phyloP scores from a whole-genome alignment of 768 basidiomycete genomes.

The Clitopilus passeckerianus region DNA sequence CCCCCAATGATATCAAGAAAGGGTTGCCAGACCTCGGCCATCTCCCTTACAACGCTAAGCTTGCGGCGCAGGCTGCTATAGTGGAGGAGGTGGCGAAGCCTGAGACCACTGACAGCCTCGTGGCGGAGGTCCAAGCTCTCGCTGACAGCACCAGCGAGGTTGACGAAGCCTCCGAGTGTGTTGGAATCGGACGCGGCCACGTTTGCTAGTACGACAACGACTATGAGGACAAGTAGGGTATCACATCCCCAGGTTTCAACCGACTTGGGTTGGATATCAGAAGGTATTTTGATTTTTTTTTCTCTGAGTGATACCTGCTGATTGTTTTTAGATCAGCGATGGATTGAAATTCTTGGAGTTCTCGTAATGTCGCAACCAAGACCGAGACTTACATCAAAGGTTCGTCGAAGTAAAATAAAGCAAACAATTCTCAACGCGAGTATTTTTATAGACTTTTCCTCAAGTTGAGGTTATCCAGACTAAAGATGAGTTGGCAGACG shows the following conservation, averaged over 20 bases:
- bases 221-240: background rate
- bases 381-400: background rate
- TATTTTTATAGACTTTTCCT: too few species aligned
- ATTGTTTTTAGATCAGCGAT: too few species aligned
- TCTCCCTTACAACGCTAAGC: background rate
- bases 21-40: background rate
- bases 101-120: background rate
- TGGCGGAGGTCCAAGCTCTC: background rate
- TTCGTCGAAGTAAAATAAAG: too few species aligned
- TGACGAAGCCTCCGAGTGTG: background rate
- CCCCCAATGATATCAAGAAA: background rate
- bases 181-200: background rate
- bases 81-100: background rate
- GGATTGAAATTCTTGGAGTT: background rate
- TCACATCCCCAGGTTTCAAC: background rate
- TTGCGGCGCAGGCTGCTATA: background rate
- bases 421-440: too few species aligned
- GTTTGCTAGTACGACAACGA: background rate
- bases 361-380: background rate
- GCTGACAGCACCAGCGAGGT: background rate
- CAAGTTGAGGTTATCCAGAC: slow-evolving; percentile 2
- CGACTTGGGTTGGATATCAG: background rate
- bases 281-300: background rate
- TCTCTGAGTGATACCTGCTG: too few species aligned
- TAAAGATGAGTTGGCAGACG: slow-evolving; percentile 3